phyloP scores from a whole-genome alignment of 768 basidiomycete species.

The Naganishia friedmannii region DNA sequence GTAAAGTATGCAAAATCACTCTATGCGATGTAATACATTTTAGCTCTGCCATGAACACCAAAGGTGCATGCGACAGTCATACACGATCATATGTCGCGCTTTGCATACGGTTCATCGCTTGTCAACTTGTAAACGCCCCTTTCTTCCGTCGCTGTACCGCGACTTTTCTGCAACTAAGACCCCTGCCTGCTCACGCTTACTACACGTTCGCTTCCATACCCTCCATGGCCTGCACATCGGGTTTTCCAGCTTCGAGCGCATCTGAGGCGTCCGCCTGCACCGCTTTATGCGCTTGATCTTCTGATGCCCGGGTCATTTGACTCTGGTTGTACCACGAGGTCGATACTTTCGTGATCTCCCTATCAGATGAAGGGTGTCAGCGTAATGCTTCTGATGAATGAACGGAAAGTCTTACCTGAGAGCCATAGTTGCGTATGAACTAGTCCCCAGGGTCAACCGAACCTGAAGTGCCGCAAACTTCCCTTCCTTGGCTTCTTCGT shows the following conservation, averaged over 20 bases:
- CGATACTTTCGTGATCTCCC: constrained; percentile 50
- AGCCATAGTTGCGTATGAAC: constrained; percentile 98
- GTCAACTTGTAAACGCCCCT: too few species aligned
- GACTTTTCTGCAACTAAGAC: too few species aligned
- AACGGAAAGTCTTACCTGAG: constrained; percentile 50
- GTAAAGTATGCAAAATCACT: too few species aligned
- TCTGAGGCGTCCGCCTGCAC: background rate
- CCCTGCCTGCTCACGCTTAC: too few species aligned
- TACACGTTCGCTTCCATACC: background rate
- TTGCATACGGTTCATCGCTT: too few species aligned
- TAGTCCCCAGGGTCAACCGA: constrained; percentile 76
- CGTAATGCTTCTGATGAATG: background rate
- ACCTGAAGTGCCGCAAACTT: constrained; percentile 86
- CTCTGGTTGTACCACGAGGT: constrained; percentile 49
- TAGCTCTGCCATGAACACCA: too few species aligned
- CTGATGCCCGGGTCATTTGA: constrained; percentile 42
- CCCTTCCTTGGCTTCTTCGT: constrained; percentile 58
- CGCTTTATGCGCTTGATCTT: constrained; percentile 45
- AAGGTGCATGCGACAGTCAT: too few species aligned
- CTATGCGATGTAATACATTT: too few species aligned
- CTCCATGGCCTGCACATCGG: background rate
- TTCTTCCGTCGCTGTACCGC: too few species aligned
- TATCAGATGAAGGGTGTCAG: constrained; percentile 7
- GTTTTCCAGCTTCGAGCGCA: background rate
- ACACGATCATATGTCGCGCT: too few species aligned